Evolutionary conservation across 2,329 filamentous ascomycete genomes (phyloP).

Genomic region (Coniochaeta sp.): DNA sequence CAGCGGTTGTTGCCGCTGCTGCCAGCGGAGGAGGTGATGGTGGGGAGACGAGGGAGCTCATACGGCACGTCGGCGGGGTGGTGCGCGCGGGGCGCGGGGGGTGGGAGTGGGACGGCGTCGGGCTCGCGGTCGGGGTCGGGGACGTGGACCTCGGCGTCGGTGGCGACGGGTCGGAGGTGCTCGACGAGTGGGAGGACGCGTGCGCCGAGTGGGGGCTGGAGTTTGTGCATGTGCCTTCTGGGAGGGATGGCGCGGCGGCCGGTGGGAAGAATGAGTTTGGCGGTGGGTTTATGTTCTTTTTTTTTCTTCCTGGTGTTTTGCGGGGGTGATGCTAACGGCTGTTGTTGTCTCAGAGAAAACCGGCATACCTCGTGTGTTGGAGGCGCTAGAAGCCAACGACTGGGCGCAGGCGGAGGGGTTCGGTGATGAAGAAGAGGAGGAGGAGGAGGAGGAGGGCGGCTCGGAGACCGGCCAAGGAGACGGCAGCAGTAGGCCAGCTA

Average conservation of each 20-base stretch:
- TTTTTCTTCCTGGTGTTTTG: background rate
- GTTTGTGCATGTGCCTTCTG: constrained; percentile 47
- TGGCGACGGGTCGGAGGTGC: constrained; percentile 23
- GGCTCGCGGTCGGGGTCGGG: constrained; percentile 49
- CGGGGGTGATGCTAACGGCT: constrained; percentile 12
- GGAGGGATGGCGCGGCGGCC: background rate
- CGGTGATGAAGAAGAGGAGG: constrained; percentile 4
- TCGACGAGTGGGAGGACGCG: constrained; percentile 55
- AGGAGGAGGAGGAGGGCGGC: constrained; percentile 17
- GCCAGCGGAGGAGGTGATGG: background rate
- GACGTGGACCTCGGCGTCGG: constrained; percentile 2
- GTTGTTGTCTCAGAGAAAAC: constrained; percentile 39
- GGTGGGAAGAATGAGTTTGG: constrained; percentile 48
- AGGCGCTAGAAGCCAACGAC: constrained; percentile 60
- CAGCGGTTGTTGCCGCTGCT: no score
- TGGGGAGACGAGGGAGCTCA: constrained; percentile 28
- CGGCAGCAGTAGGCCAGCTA: constrained; percentile 15
- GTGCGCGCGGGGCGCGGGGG: constrained; percentile 51
- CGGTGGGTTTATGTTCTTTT: constrained; percentile 32
- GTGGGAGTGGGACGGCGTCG: constrained; percentile 58
- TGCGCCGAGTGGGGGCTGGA: constrained; percentile 53
- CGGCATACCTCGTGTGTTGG: constrained; percentile 49
- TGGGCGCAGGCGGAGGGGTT: constrained; percentile 35
- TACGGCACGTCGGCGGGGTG: constrained; percentile 47
- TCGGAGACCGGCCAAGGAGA: constrained; percentile 22